Percentiles rank a stretch among this genome's conserved stretches.
These are phyloP conservation scores for Trebouxia gelatinosa DNA, from an alignment of 163 green algal species.

Conservation along the genomic window DNA sequence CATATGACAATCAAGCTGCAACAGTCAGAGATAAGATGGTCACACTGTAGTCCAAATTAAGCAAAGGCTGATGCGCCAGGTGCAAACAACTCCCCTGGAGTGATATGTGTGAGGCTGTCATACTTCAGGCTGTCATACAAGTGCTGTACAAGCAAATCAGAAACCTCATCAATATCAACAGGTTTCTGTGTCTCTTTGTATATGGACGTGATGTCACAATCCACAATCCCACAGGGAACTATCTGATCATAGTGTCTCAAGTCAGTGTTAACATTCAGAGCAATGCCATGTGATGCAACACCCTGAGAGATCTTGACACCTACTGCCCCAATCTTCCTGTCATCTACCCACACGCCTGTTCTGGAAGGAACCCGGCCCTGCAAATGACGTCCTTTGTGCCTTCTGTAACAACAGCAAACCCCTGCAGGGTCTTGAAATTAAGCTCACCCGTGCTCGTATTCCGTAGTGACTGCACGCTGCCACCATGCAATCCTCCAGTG, in stretches of 20 bases:
- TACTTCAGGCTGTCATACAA: not conserved
- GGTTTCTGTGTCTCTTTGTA: constrained; percentile 1
- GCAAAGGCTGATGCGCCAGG: not conserved
- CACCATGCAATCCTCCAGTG: constrained; percentile 86
- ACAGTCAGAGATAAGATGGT: too few relatives aligned
- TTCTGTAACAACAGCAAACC: not conserved
- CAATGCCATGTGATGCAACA: constrained; percentile 63
- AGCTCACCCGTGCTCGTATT: constrained; percentile 47
- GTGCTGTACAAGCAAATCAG: not conserved
- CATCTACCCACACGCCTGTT: constrained; percentile 91
- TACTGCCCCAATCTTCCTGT: constrained; percentile 91
- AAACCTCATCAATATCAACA: constrained; percentile 9
- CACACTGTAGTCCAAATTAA: too few relatives aligned
- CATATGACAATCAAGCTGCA: too few relatives aligned
- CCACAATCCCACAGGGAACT: constrained; percentile 40
- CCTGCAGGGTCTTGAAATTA: not conserved
- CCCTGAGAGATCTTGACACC: constrained; percentile 87
- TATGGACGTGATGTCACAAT: constrained; percentile 30
- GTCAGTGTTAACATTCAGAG: constrained; percentile 54
- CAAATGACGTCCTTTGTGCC: not conserved
- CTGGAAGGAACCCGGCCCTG: constrained; percentile 65
- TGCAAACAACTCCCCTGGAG: constrained; percentile 7
- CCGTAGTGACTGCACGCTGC: constrained; percentile 49
- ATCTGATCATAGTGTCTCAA: constrained; percentile 43
- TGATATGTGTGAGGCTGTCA: not conserved